Evolutionary conservation across 768 basidiomycete genomes (phyloP).

Genomic region (Epithele typhae): DNA sequence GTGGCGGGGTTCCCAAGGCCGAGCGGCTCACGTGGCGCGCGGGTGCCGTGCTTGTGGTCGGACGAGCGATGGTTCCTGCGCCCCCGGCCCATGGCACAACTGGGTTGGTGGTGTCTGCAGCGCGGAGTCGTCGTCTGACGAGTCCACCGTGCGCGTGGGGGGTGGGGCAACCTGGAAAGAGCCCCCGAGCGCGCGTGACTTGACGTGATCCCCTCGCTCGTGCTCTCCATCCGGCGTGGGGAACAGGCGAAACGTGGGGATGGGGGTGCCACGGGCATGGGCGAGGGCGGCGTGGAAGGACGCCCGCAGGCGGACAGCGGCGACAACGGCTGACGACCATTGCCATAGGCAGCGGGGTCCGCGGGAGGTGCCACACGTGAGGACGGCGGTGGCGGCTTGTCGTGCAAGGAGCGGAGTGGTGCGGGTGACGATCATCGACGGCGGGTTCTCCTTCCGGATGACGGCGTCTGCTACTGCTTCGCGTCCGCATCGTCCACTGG

Average conservation of each 20-base stretch:
- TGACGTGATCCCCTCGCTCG: no score
- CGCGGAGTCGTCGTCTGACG: slow-evolving; percentile 13
- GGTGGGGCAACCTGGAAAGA: slow-evolving; percentile 22
- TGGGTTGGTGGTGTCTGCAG: slow-evolving; percentile 20
- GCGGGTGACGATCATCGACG: slow-evolving; percentile 12
- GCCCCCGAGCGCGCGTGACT: slow-evolving; percentile 3
- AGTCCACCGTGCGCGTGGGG: slow-evolving; percentile 21
- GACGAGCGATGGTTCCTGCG: slow-evolving; percentile 9
- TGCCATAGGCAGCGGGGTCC: background rate
- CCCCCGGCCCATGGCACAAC: background rate
- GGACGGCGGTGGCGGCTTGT: background rate
- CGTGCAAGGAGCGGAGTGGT: slow-evolving; percentile 2
- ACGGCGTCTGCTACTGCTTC: background rate
- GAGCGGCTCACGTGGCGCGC: background rate
- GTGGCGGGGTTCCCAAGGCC: background rate
- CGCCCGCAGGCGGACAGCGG: background rate
- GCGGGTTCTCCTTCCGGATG: slow-evolving; percentile 15
- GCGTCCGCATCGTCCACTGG: background rate
- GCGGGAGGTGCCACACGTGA: background rate
- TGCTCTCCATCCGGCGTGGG: slow-evolving; percentile 1
- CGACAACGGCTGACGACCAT: background rate
- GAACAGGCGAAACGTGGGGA: slow-evolving; percentile 6
- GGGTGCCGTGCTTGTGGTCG: slow-evolving; percentile 4
- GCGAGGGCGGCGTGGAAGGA: background rate
- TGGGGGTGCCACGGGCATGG: background rate